Base-by-base conservation (phyloP, 2,329 filamentous ascomycete genomes). In the Colletotrichum lupini region DNA sequence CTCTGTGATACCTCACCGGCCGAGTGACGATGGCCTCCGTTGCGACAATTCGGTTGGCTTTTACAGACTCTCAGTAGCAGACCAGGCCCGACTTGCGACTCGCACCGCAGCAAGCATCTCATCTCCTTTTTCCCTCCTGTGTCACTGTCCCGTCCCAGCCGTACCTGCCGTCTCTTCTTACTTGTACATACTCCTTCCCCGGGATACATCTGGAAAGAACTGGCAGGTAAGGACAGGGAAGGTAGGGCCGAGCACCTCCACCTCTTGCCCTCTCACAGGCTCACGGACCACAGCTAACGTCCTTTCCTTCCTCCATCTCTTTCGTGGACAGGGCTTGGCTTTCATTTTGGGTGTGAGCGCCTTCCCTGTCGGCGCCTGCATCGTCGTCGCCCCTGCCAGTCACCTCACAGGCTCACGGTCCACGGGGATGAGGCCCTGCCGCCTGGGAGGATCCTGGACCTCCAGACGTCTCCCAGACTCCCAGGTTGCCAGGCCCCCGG, bases 191-290 rank as follows among this genome's bases (percentile, higher is more conserved):
- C 52, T 42, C 24, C 37, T 53, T 53, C 49, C 56, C 64, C 26
- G 53, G 60, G 53, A 42, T 28, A 30, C 24, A 53, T 35, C 52
- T 35, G 59, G 55, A 37, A 46, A 55, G 57, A 35, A 19, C 30
- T 52, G 9, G 60, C 37, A 42, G 37, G 7, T 5, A 19, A 49
- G 67, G 62, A 67, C 42, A 37, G 16, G 68, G 62, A 70, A 59
- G 68, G 62, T 46, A 60, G 62, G 68, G 68, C 68, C 68, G 68
- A 70, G 68, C 62, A 42, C 52, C 52, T 65, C 32, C 62, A 67
- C 32, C 68, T 55, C 26, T 46, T 46, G 49, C 35, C 37, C 62
- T 35, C 28, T 28, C 42, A 62, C 59, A 22, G 42, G 35, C 26
- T 49, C 46, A 63, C 61, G 28, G 60, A 70, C 67, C 61, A 70